Evolutionary conservation across 495 filamentous ascomycete genomes (phyloP), one percentile per base, ranked within the genome.

Genomic region (Jackrogersella minutella): DNA sequence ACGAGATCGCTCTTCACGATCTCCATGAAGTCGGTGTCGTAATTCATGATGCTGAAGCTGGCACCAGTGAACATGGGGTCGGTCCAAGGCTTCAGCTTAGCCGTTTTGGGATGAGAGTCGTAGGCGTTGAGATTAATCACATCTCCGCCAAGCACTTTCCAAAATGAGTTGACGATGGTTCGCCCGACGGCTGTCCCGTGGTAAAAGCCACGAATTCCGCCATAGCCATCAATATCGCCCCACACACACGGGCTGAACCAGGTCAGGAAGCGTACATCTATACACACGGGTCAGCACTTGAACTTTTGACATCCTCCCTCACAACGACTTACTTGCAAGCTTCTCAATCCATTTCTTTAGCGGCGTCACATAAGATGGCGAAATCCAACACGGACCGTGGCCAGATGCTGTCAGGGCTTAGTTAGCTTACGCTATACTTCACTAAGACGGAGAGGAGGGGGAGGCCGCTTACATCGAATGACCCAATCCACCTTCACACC

Each of bases 401-500:
- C 91, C 91, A 4, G 85, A 88, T 24, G 86, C 82, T 76, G 56
- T 37, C 28, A n/a, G 53, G 36, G 8, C 55, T 30, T 52, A 31
- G 44, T 58, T 36, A 73, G 66, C 40, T 19, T n/a, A 50, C 24
- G n/a, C 14, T 21, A 24, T 17, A 16, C n/a, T 34, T 22, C n/a
- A 21, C 9, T 6, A 22, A 55, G 9, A 34, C 8, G 19, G 37
- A 19, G 19, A 19, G 51, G 56, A 19, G 22, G 44, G 24, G 30
- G 2, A 41, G 21, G 3, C 4, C 6, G 51, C 77, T 24, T 67
- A 83, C 81, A 78, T 58, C 93, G 84, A 61, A 97, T 93, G 24
- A 96, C 79, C 91, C 87, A 92, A 63, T 92, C 82, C 2, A 96
- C 89, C 28, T 86, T 77, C 47, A 89, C 82, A 11, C 88, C 89